A percentile compares a stretch with the other conserved stretches of the same genome.
Evolutionary conservation across 108 stramenopile genomes (phyloP).

Genomic region (Bacterosira constricta): DNA sequence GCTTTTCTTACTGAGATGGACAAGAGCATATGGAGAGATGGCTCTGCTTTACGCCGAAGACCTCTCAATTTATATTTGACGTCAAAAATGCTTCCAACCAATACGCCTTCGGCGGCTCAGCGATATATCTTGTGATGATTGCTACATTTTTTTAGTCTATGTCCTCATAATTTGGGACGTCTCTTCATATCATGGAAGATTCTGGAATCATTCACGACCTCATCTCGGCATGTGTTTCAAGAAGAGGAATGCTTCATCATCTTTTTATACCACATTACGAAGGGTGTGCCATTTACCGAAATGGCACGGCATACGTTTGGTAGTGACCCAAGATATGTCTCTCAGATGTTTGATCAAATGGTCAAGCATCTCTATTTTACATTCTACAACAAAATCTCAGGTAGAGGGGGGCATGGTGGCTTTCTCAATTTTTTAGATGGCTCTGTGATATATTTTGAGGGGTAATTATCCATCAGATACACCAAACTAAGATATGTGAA

Average conservation of each 20-base stretch:
- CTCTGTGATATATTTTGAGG: too few species aligned
- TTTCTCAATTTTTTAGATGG: too few species aligned
- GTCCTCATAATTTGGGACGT: neutral
- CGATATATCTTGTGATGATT: neutral
- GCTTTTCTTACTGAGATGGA: constrained; percentile 13
- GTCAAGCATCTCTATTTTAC: constrained; percentile 2
- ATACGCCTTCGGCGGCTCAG: neutral
- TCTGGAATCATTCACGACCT: neutral
- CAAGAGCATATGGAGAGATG: constrained; percentile 13
- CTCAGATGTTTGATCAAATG: constrained; percentile 12
- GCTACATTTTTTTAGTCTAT: constrained; percentile 6
- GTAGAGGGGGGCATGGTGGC: too few species aligned
- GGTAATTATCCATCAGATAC: too few species aligned
- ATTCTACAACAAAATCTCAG: constrained; percentile 35
- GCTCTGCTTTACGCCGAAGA: constrained; percentile 33
- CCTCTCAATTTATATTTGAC: constrained; percentile 9
- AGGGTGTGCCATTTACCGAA: constrained; percentile 17
- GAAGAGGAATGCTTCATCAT: constrained; percentile 38
- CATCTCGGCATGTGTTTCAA: neutral
- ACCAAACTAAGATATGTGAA: too few species aligned
- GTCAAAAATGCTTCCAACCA: constrained; percentile 13
- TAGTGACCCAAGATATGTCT: constrained; percentile 21
- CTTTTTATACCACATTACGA: constrained; percentile 2
- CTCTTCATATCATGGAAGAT: constrained; percentile 4
- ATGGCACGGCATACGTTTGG: constrained; percentile 21